Evolutionary conservation across 129 eudicot species (phyloP).

Genomic region (Flaveria linearis): DNA sequence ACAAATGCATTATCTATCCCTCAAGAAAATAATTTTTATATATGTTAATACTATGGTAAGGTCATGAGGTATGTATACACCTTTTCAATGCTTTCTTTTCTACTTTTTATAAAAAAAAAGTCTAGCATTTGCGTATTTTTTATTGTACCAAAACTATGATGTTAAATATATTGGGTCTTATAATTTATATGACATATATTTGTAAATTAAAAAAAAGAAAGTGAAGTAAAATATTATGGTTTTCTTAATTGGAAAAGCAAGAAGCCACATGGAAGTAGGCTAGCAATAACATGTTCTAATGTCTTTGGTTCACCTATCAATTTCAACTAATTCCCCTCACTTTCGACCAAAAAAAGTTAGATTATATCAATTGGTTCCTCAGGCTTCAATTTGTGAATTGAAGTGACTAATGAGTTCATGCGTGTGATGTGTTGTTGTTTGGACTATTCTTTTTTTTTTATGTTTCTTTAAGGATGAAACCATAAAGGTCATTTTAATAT

Average conservation of each 20-base stretch:
- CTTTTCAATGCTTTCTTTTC: no score
- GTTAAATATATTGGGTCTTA: no score
- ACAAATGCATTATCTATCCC: neutral
- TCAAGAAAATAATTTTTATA: no score
- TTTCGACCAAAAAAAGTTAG: conserved; percentile 20
- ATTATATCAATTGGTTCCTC: conserved; percentile 10
- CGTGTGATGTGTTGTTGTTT: neutral
- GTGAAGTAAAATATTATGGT: neutral
- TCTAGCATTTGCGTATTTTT: no score
- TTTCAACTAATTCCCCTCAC: conserved; percentile 26
- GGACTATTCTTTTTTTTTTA: conserved; percentile 3
- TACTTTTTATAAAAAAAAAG: no score
- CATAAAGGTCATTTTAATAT: neutral
- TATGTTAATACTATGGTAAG: no score
- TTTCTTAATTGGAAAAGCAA: conserved; percentile 18
- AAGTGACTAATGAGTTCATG: conserved; percentile 23
- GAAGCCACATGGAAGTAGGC: conserved; percentile 28
- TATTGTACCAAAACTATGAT: no score
- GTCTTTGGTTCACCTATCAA: conserved; percentile 27
- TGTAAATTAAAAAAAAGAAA: neutral
- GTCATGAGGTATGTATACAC: no score
- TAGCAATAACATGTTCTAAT: conserved; percentile 34
- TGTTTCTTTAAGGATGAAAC: conserved; percentile 8
- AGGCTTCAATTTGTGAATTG: neutral
- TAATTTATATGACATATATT: no score